Evolutionary conservation across 2,329 filamentous ascomycete genomes (phyloP).

Genomic region (Ceratocystis smalleyi): DNA sequence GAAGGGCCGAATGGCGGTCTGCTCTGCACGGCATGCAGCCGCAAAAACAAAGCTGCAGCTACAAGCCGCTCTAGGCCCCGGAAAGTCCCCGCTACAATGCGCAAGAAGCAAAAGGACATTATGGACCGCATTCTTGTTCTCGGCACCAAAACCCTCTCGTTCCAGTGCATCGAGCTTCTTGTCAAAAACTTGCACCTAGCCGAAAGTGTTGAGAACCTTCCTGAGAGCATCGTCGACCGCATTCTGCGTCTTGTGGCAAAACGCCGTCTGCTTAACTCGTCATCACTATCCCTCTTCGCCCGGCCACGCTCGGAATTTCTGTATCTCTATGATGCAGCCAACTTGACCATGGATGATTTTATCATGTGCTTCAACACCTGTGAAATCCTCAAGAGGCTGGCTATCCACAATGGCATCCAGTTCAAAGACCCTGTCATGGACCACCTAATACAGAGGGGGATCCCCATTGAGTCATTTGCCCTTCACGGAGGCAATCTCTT

Average conservation of each 20-base stretch:
- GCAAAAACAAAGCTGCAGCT: slow-evolving; percentile 25
- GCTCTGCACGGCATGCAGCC: slow-evolving; percentile 70
- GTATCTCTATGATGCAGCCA: slow-evolving; percentile 43
- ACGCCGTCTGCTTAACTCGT: slow-evolving; percentile 37
- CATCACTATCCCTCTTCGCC: slow-evolving; percentile 42
- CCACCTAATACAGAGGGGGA: slow-evolving; percentile 60
- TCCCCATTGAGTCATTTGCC: slow-evolving; percentile 55
- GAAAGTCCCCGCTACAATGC: not conserved
- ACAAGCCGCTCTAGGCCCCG: slow-evolving; percentile 33
- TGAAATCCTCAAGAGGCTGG: slow-evolving; percentile 52
- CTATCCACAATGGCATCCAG: slow-evolving; percentile 73
- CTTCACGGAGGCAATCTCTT: slow-evolving; percentile 76
- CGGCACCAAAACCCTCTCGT: slow-evolving; percentile 54
- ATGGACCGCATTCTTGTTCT: slow-evolving; percentile 56
- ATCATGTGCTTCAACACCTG: slow-evolving; percentile 65
- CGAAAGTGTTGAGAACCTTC: slow-evolving; percentile 45
- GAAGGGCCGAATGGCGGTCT: slow-evolving; percentile 69
- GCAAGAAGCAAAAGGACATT: slow-evolving; percentile 56
- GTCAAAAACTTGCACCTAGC: slow-evolving; percentile 48
- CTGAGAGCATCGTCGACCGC: slow-evolving; percentile 39
- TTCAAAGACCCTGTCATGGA: slow-evolving; percentile 75
- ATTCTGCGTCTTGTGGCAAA: slow-evolving; percentile 45
- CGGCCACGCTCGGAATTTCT: slow-evolving; percentile 36
- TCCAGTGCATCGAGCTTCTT: slow-evolving; percentile 46
- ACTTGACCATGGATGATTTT: slow-evolving; percentile 60